A percentile compares a stretch with the other conserved stretches of the same genome.
These are phyloP conservation scores for Sporobolomyces roseus DNA, from an alignment of 768 basidiomycete species.

Conservation along the genomic window DNA sequence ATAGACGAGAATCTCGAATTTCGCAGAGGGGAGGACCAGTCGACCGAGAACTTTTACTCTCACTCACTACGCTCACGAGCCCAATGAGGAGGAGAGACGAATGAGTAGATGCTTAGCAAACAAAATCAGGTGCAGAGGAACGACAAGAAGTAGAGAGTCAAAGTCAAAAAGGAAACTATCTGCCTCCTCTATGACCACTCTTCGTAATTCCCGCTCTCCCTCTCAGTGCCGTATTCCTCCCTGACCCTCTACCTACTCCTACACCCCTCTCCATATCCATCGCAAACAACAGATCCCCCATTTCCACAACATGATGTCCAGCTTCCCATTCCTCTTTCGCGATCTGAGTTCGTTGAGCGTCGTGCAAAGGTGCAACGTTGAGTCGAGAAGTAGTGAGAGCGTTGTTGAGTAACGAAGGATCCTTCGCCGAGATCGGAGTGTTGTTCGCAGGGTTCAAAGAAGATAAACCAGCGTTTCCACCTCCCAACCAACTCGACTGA, in stretches of 20 bases:
- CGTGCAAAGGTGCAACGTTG: constrained; percentile 48
- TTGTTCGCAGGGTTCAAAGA: constrained; percentile 30
- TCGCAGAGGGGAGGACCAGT: not conserved
- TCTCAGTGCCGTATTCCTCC: constrained; percentile 11
- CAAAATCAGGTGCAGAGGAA: too few relatives aligned
- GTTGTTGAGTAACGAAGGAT: constrained; percentile 52
- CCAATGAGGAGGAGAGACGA: too few relatives aligned
- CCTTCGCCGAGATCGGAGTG: constrained; percentile 45
- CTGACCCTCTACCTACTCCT: constrained; percentile 32
- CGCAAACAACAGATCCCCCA: constrained; percentile 80
- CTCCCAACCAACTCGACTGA: constrained; percentile 39
- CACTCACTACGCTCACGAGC: too few relatives aligned
- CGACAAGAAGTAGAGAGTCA: not conserved
- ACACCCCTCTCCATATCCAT: constrained; percentile 57
- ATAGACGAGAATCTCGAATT: not conserved
- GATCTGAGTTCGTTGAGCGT: constrained; percentile 51
- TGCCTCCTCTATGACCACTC: constrained; percentile 8
- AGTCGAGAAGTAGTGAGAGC: constrained; percentile 29
- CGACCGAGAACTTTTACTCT: too few relatives aligned
- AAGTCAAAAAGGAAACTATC: not conserved
- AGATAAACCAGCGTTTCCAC: constrained; percentile 45
- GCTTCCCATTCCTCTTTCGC: constrained; percentile 57
- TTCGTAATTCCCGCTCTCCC: constrained; percentile 31
- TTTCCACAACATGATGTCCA: constrained; percentile 59
- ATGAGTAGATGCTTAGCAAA: too few relatives aligned